Base-by-base conservation (phyloP, 495 filamentous ascomycete species). In the Penicillium riverlandense region DNA sequence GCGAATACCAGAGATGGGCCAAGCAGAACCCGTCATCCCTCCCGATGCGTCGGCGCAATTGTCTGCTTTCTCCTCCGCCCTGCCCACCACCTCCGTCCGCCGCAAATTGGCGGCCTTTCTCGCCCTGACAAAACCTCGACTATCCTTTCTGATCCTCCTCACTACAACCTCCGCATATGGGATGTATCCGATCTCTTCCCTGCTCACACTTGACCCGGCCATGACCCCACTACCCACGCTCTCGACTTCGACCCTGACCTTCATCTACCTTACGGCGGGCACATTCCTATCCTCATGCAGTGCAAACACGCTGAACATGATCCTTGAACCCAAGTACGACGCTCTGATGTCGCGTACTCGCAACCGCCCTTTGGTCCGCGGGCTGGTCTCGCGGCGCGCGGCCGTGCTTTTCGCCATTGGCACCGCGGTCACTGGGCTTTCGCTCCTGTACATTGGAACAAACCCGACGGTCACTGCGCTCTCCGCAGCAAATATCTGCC, bases 221-320 rank as follows among this genome's bases (percentile, higher is more conserved):
- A 78, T 84, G 38, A 80, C 83, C 22, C 74, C 76, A 35, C 82
- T 87, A 12, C 91, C 92, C 0, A 91, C 88, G 8, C 80, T 98
- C 37, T 89, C 84, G 11, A 83, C 92, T 6, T 89, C 84, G 29
- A 83, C 92, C 6, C 71, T 97, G 31, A 98, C 94, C 8, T 83
- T 98, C 12, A 71, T 91, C 46, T 96, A 94, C 75, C 80, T 98
- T 53, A 95, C 91, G 0, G 75, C 79, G 11, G 92, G 92, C 38
- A 98, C 92, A 1, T 79, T 91, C 11, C 77, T 97, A 7, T 85
- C 84, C 57, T 86, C 73, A 29, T 88, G 89, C 38, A 85, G 83
- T 49, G 92, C 92, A 37, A 98, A 97, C 54, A 83, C 92, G 0
- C 71, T 97, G 40, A 98, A 98, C 71, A 98, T 98, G 92, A 82